Conservation (phyloP, 108 stramenopile genomes). For the Cylindrotheca closterium region DNA sequence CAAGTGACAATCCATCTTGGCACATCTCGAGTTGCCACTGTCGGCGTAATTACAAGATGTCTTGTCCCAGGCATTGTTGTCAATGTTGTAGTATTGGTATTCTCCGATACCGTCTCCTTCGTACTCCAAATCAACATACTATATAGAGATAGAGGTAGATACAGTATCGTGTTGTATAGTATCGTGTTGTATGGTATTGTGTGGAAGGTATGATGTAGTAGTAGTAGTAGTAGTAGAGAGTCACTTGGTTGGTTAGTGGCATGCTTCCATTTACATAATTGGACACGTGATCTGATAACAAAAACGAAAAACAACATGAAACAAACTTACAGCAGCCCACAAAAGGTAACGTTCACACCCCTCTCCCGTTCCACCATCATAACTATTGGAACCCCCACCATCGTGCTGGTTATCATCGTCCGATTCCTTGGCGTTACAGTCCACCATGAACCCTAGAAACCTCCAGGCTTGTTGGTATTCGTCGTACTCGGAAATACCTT, state of each 20-base stretch:
- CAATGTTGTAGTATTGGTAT: constrained; percentile 49
- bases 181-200: too few relatives aligned
- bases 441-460: constrained; percentile 54
- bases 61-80: constrained; percentile 38
- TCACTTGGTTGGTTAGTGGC: too few relatives aligned
- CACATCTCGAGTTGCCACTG: constrained; percentile 37
- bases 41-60: constrained; percentile 26
- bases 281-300: too few relatives aligned
- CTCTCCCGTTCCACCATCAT: constrained; percentile 13
- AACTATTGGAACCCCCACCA: constrained; percentile 10
- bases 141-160: neutral
- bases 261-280: too few relatives aligned
- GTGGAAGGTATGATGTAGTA: too few relatives aligned
- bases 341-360: constrained; percentile 48
- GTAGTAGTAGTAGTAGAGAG: too few relatives aligned
- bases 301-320: neutral
- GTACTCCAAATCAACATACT: constrained; percentile 62
- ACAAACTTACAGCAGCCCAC: constrained; percentile 54
- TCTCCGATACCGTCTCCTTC: constrained; percentile 58
- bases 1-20: constrained; percentile 74
- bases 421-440: constrained; percentile 30
- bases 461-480: constrained; percentile 64
- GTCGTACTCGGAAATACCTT: constrained; percentile 45
- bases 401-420: constrained; percentile 24
- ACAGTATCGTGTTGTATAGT: too few relatives aligned